Evolutionary conservation across 164 flowering plant species (phyloP), one percentile per base, ranked within the genome.

Genomic region (Tetracentron sinense): DNA sequence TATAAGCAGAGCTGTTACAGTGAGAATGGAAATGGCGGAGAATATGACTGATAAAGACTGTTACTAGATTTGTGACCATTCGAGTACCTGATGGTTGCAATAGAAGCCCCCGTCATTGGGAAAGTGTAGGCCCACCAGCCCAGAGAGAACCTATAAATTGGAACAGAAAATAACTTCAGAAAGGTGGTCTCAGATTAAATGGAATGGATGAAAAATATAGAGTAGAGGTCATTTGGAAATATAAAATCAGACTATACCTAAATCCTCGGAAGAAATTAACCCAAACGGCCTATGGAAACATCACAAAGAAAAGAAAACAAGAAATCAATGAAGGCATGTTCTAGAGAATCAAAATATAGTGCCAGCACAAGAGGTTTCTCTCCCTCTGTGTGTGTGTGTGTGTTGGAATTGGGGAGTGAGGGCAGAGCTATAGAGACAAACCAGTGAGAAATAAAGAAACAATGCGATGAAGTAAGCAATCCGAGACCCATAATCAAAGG

Each of bases 371-470:
- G n/a, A n/a, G n/a, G n/a, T n/a, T n/a, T n/a, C n/a, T n/a, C n/a
- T n/a, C n/a, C n/a, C n/a, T n/a, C n/a, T n/a, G n/a, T n/a, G n/a
- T n/a, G n/a, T n/a, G n/a, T n/a, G n/a, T n/a, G n/a, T n/a, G n/a
- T n/a, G n/a, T n/a, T n/a, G n/a, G n/a, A n/a, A n/a, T n/a, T n/a
- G n/a, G n/a, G n/a, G n/a, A 12, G 14, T 57, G 60, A 33, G 33
- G 25, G 15, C 30, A 54, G 22, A 54, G 27, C 8, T 17, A 48
- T 38, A 64, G 27, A 46, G n/a, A 72, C 73, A 69, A 16, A 84
- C 93, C 85, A 90, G 81, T 30, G 97, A 88, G 63, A 81, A 69
- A 62, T 83, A 90, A 19, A 88, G 89, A 77, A 90, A 90, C 75
- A 90, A 28, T 47, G 91, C 85, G 35, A 87, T 77, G 82, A 88